phyloP scores from a whole-genome alignment of 805 yeast species.

The Ascoidea asiatica region DNA sequence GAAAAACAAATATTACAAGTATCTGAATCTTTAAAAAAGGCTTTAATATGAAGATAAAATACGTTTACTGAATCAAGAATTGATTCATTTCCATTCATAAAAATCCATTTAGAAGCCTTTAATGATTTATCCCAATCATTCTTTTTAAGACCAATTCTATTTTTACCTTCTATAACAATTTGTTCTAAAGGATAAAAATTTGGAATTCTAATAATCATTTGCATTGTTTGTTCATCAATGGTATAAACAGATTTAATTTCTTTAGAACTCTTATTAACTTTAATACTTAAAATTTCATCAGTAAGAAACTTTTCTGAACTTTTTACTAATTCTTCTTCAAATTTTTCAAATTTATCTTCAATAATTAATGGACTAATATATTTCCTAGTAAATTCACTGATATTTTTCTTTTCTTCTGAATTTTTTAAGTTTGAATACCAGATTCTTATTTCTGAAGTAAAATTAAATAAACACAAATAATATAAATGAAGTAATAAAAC shows the following conservation, averaged over 20 bases:
- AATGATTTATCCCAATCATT: slow-evolving; percentile 93
- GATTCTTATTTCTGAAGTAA: slow-evolving; percentile 43
- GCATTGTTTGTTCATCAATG: slow-evolving; percentile 81
- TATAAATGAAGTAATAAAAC: slow-evolving; percentile 35
- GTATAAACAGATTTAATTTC: slow-evolving; percentile 64
- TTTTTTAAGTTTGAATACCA: slow-evolving; percentile 70
- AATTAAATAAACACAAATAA: slow-evolving; percentile 31
- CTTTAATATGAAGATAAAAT: slow-evolving; percentile 59
- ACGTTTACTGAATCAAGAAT: slow-evolving; percentile 54
- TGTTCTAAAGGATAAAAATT: slow-evolving; percentile 63
- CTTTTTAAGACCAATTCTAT: slow-evolving; percentile 80
- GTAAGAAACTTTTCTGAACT: slow-evolving; percentile 8
- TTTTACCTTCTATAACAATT: slow-evolving; percentile 64
- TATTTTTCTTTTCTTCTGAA: slow-evolving; percentile 40
- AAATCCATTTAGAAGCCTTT: slow-evolving; percentile 74
- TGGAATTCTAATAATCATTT: slow-evolving; percentile 66
- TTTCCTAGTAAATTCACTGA: slow-evolving; percentile 50
- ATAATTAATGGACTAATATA: slow-evolving; percentile 55
- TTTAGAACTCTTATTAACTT: slow-evolving; percentile 42
- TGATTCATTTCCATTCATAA: slow-evolving; percentile 48
- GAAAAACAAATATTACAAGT: slow-evolving; percentile 97
- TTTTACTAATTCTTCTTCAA: slow-evolving; percentile 20
- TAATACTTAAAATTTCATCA: slow-evolving; percentile 40
- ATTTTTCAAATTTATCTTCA: slow-evolving; percentile 38
- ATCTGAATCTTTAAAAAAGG: slow-evolving; percentile 87